These are phyloP conservation scores for Mortierella sp. DNA, from an alignment of 371 early-diverging fungal genomes.

Conservation along the genomic window DNA sequence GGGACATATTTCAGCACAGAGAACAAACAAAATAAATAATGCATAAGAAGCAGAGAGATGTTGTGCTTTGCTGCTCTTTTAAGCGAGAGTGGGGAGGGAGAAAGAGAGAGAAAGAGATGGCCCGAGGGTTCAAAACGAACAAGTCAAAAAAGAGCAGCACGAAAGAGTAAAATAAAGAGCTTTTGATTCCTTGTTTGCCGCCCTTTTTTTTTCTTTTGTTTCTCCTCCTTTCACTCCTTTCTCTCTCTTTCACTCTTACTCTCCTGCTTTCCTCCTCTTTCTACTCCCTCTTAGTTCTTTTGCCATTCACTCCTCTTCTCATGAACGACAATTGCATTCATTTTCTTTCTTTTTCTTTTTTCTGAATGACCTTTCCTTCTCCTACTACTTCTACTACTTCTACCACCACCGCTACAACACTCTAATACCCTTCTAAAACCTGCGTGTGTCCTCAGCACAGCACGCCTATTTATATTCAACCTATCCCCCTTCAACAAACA, in stretches of 20 bases:
- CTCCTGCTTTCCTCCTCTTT: background rate
- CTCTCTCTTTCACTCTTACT: background rate
- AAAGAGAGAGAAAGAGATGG: background rate
- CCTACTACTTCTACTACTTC: too few relatives aligned
- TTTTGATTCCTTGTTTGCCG: background rate
- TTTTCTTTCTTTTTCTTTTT: background rate
- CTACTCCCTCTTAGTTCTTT: background rate
- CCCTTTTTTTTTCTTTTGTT: background rate
- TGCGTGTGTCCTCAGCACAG: background rate
- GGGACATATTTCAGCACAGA: too few relatives aligned
- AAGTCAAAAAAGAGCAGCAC: background rate
- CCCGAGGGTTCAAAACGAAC: background rate
- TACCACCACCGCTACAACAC: background rate
- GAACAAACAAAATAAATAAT: too few relatives aligned
- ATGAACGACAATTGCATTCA: background rate
- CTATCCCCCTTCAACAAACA: too few relatives aligned
- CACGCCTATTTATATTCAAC: background rate
- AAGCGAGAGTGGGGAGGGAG: background rate
- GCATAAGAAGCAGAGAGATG: background rate
- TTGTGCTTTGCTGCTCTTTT: background rate
- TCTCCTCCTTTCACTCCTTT: background rate
- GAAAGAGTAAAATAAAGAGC: background rate
- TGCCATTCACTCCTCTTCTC: background rate
- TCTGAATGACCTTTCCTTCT: conserved; percentile 4
- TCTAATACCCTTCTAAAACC: background rate